phyloP scores from a whole-genome alignment of 495 filamentous ascomycete genomes.

The Xylaria bambusicola region DNA sequence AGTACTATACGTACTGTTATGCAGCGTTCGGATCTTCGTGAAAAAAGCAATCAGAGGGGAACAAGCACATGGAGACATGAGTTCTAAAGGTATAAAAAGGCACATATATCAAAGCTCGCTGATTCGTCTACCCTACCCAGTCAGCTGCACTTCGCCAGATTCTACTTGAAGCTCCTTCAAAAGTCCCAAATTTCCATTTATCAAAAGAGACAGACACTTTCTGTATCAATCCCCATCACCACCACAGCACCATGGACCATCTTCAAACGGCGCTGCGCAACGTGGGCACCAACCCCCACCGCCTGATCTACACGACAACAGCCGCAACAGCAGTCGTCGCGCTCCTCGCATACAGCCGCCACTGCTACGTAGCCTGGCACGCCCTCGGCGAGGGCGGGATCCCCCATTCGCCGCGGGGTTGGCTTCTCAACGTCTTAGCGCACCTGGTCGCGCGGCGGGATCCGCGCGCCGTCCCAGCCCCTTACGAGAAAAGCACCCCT shows the following conservation, averaged over 20 bases:
- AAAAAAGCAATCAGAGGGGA: too few species aligned
- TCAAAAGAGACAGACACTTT: too few species aligned
- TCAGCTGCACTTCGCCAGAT: too few species aligned
- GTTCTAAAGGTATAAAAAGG: too few species aligned
- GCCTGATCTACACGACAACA: background rate
- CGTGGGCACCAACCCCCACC: background rate
- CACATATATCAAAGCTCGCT: too few species aligned
- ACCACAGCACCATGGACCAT: conserved; percentile 17
- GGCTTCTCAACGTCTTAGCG: conserved; percentile 30
- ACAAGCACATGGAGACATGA: too few species aligned
- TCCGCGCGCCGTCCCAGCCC: conserved; percentile 19
- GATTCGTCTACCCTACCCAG: too few species aligned
- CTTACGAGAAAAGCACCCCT: conserved; percentile 4
- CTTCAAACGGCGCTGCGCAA: background rate
- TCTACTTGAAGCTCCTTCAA: too few species aligned
- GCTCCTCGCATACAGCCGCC: conserved; percentile 19
- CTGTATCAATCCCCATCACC: too few species aligned
- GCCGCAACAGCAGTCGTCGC: conserved; percentile 1
- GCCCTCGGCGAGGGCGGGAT: conserved; percentile 42
- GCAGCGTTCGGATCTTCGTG: too few species aligned
- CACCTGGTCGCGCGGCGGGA: conserved; percentile 32
- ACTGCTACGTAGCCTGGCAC: conserved; percentile 35
- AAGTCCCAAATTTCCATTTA: too few species aligned
- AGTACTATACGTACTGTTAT: too few species aligned
- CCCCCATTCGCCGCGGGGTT: conserved; percentile 40